Percentiles rank a stretch among this genome's conserved stretches.
Conservation (phyloP, 2,329 filamentous ascomycete genomes). For the Colletotrichum paranaense region DNA sequence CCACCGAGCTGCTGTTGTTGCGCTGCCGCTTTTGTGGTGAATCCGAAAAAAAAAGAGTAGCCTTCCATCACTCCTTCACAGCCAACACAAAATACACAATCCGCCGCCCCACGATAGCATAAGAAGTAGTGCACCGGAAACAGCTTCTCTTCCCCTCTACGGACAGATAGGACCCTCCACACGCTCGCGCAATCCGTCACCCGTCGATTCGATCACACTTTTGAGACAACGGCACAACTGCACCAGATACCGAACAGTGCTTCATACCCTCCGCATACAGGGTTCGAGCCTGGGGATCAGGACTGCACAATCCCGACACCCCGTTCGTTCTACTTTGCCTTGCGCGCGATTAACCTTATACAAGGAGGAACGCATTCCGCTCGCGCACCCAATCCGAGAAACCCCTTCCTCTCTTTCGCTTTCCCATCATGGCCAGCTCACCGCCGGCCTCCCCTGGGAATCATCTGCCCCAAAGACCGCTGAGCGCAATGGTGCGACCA, state of each 20-base stretch:
- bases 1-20: slow-evolving; percentile 16
- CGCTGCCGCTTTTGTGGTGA: slow-evolving; percentile 8
- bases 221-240: slow-evolving; percentile 30
- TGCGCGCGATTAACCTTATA: slow-evolving; percentile 16
- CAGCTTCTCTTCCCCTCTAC: slow-evolving; percentile 2
- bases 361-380: slow-evolving; percentile 25
- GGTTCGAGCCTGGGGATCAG: slow-evolving; percentile 23
- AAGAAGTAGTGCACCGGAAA: slow-evolving; percentile 29
- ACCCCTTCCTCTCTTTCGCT: slow-evolving; percentile 33
- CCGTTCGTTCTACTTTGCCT: slow-evolving; percentile 18
- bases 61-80: background rate
- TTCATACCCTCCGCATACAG: slow-evolving; percentile 23
- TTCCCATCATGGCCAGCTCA: slow-evolving; percentile 71
- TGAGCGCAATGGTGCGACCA: slow-evolving; percentile 84
- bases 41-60: background rate
- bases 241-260: slow-evolving; percentile 24
- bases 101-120: slow-evolving; percentile 1
- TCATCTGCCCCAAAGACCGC: slow-evolving; percentile 70
- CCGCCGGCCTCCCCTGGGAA: slow-evolving; percentile 74
- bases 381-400: slow-evolving; percentile 30
- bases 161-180: slow-evolving; percentile 14
- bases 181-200: slow-evolving; percentile 13
- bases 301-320: slow-evolving; percentile 26
- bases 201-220: slow-evolving; percentile 21
- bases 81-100: slow-evolving; percentile 4